Conservation (phyloP, 805 yeast species). For the Nakazawaea laoshanensis region DNA sequence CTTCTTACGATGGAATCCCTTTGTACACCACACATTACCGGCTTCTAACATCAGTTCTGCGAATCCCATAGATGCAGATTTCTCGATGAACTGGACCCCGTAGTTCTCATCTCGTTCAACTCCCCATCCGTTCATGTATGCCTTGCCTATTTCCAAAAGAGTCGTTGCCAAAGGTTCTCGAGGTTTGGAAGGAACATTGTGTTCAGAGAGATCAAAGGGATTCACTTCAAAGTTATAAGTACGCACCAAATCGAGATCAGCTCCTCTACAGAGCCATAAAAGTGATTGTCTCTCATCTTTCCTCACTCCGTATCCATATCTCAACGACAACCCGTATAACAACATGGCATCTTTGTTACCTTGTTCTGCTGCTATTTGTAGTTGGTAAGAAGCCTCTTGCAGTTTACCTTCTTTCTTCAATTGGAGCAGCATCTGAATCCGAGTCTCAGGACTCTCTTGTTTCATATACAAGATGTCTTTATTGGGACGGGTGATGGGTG, state of each 20-base stretch:
- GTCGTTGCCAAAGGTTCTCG: slow-evolving; percentile 41
- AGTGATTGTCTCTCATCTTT: slow-evolving; percentile 46
- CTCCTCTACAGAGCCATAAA: slow-evolving; percentile 52
- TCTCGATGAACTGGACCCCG: slow-evolving; percentile 53
- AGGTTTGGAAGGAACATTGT: slow-evolving; percentile 24
- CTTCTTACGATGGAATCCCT: slow-evolving; percentile 44
- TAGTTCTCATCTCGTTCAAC: slow-evolving; percentile 39
- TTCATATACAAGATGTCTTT: slow-evolving; percentile 6
- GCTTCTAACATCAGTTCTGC: slow-evolving; percentile 61
- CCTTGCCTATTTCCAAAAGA: slow-evolving; percentile 54
- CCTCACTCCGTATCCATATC: slow-evolving; percentile 62
- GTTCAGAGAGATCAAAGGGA: slow-evolving; percentile 24
- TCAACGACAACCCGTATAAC: slow-evolving; percentile 57
- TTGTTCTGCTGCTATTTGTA: slow-evolving; percentile 54
- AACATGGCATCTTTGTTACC: slow-evolving; percentile 62
- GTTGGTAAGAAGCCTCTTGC: slow-evolving; percentile 61
- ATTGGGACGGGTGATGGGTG: slow-evolving; percentile 3
- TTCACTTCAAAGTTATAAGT: slow-evolving; percentile 18
- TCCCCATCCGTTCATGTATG: slow-evolving; percentile 52
- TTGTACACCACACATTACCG: slow-evolving; percentile 59
- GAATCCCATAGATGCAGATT: slow-evolving; percentile 61
- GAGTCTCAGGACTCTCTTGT: slow-evolving; percentile 18
- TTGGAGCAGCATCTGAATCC: slow-evolving; percentile 36
- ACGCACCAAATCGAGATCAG: slow-evolving; percentile 21
- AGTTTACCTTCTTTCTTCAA: slow-evolving; percentile 50